Base-by-base conservation (phyloP, 805 yeast species). In the Cyberlindnera xylosilytica region DNA sequence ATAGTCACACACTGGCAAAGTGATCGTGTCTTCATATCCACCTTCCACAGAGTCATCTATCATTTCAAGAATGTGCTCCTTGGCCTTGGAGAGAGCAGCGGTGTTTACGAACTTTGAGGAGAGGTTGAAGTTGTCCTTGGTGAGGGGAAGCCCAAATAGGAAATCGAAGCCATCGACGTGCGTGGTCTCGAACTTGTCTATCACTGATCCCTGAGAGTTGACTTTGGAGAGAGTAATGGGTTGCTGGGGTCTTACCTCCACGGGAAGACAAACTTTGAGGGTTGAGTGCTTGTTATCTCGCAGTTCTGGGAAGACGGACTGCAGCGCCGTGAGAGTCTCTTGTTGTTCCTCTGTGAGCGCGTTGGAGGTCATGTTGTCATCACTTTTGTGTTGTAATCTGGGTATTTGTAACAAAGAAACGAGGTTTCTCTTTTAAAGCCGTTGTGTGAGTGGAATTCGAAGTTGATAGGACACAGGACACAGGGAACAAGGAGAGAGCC, bases 1-100 rank as follows among this genome's bases (percentile, higher is more conserved):
- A 41, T 51, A 61, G 44, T 74, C 78, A n/a, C 76, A 62, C 46
- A 74, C 53, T 13, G 31, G 15, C 5, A 36, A 36, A 10, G 33
- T 22, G 4, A 13, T 5, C 50, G n/a, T 41, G 61, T 41, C 36
- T 27, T 27, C 30, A 27, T 9, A 27, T n/a, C 30, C 24, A 13
- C 22, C 7, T 22, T 15, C 24, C 22, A 15, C 20, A 26, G 15
- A 19, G 8, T 12, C 13, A 37, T 36, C n/a, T 10, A n/a, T 15
- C 33, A 30, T 17, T 15, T 9, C 2, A 19, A 10, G 16, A 6
- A 33, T 26, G 2, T 17, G 28, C 11, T 34, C 32, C 10, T 8
- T 6, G 28, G 29, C 27, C n/a, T 12, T n/a, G 11, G 13, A 3
- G 10, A 41, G 9, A 10, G 22, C 28, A 19, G 26, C 31, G 4